Evolutionary conservation across 768 basidiomycete genomes (phyloP).

Genomic region (Lentinula boryana): DNA sequence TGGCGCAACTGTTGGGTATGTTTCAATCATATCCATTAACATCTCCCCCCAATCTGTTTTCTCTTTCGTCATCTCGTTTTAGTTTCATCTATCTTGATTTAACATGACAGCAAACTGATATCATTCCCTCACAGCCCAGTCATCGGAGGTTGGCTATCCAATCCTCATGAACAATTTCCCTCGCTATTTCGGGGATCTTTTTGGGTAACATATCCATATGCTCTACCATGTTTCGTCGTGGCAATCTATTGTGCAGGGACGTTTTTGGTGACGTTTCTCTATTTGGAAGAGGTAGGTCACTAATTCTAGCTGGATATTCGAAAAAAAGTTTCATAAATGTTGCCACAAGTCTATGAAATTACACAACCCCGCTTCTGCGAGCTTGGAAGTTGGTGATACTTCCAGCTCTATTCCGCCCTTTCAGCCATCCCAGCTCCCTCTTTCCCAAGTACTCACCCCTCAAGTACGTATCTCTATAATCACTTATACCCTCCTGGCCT

Average conservation of each 20-base stretch:
- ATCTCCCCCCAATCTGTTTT: background rate
- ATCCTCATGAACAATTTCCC: conserved; percentile 44
- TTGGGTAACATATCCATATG: conserved; percentile 47
- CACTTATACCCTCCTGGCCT: conserved; percentile 3
- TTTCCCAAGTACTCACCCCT: conserved; percentile 4
- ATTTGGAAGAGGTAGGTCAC: conserved; percentile 1
- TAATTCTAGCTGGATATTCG: background rate
- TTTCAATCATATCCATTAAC: conserved; percentile 22
- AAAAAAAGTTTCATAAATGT: background rate
- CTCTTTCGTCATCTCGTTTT: background rate
- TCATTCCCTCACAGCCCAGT: conserved; percentile 24
- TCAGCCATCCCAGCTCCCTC: background rate
- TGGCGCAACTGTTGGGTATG: conserved; percentile 8
- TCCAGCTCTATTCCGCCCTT: background rate
- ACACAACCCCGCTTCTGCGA: background rate
- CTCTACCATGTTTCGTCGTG: conserved; percentile 34
- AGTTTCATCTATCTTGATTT: conserved; percentile 21
- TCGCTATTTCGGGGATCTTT: conserved; percentile 36
- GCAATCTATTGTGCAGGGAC: background rate
- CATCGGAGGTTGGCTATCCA: conserved; percentile 44
- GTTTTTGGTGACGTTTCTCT: background rate
- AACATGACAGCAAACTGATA: conserved; percentile 12
- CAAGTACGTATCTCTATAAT: conserved; percentile 1
- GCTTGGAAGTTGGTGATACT: background rate
- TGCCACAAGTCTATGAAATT: background rate